Percentiles rank a stretch among this genome's conserved stretches.
These are phyloP conservation scores for Mucuna pruriens DNA, from an alignment of 306 rosid species.

Conservation along the genomic window DNA sequence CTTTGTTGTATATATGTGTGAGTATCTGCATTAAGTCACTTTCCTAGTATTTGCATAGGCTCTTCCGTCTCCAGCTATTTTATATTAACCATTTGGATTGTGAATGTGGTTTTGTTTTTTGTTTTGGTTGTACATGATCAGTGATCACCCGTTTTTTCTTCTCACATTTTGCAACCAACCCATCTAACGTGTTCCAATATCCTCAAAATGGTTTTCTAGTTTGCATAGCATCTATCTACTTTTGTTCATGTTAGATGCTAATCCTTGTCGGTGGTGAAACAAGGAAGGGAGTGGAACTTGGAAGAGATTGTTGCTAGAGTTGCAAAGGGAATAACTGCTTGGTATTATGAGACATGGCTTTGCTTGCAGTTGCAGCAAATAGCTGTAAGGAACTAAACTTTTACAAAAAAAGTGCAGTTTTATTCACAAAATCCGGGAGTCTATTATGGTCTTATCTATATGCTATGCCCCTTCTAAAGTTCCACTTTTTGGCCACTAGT, in stretches of 20 bases:
- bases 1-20: not conserved
- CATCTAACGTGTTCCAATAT: slow-evolving; percentile 19
- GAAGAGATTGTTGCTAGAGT: slow-evolving; percentile 2
- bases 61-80: slow-evolving; percentile 31
- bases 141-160: slow-evolving; percentile 12
- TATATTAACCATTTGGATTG: not conserved
- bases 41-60: slow-evolving; percentile 28
- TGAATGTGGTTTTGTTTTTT: slow-evolving; percentile 18
- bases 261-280: not conserved
- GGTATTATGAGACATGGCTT: slow-evolving; percentile 23
- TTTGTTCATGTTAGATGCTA: slow-evolving; percentile 1
- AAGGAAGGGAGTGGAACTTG: not conserved
- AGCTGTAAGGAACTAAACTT: slow-evolving; percentile 36
- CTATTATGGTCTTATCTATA: not conserved
- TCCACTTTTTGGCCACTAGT: slow-evolving; percentile 27
- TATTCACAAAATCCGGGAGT: not conserved
- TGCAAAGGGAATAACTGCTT: slow-evolving; percentile 16
- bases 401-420: not conserved
- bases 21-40: not conserved
- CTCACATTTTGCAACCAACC: slow-evolving; percentile 11
- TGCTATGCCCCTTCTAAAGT: not conserved
- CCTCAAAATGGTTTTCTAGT: not conserved
- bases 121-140: slow-evolving; percentile 22
- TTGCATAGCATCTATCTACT: not conserved
- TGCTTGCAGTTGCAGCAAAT: slow-evolving; percentile 20